These are phyloP conservation scores for Ophiosphaerella herpotricha DNA, from an alignment of 2,329 filamentous ascomycete species.

Conservation along the genomic window DNA sequence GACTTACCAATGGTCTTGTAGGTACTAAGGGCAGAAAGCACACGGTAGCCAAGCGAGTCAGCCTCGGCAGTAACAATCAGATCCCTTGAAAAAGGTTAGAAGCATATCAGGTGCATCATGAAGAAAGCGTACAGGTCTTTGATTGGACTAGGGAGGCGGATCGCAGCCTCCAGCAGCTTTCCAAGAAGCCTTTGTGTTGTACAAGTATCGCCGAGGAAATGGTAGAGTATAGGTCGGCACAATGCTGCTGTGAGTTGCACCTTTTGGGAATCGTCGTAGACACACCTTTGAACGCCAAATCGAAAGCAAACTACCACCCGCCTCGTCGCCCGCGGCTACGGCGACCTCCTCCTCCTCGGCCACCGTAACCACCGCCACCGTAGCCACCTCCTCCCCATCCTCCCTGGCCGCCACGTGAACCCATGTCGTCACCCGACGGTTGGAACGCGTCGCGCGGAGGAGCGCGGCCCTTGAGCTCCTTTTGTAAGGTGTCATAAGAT, in stretches of 20 bases:
- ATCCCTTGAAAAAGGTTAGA: constrained; percentile 41
- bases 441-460: constrained; percentile 56
- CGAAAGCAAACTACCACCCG: constrained; percentile 31
- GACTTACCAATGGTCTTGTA: background rate
- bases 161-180: constrained; percentile 16
- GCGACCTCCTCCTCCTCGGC: constrained; percentile 37
- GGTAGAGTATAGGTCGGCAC: constrained; percentile 24
- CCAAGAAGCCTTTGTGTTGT: constrained; percentile 27
- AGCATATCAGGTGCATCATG: constrained; percentile 30
- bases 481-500: constrained; percentile 83
- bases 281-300: constrained; percentile 44
- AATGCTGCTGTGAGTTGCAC: constrained; percentile 40
- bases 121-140: constrained; percentile 41
- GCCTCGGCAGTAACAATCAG: constrained; percentile 14
- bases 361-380: constrained; percentile 24
- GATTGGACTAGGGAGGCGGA: constrained; percentile 35
- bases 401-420: constrained; percentile 28
- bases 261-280: constrained; percentile 37
- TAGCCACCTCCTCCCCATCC: constrained; percentile 27
- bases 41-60: background rate
- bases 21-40: background rate
- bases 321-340: constrained; percentile 26
- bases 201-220: constrained; percentile 24
- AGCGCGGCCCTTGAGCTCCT: constrained; percentile 77
- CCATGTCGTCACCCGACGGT: constrained; percentile 27